Evolutionary conservation across 345 rosid species (phyloP).

Genomic region (Hibiscus trionum): DNA sequence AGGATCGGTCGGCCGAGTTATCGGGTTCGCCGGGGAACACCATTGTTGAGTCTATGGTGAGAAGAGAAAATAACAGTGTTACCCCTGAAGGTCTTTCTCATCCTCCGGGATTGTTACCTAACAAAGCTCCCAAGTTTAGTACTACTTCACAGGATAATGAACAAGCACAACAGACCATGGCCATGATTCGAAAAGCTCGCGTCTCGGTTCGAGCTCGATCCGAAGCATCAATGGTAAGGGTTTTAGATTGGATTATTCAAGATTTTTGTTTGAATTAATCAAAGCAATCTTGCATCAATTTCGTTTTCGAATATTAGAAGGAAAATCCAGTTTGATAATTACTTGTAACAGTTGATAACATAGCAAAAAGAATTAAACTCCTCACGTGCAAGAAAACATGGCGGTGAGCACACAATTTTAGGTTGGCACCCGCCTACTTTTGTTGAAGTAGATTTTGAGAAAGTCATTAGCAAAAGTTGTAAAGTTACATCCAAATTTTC

Average conservation of each 20-base stretch:
- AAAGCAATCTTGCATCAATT: background rate
- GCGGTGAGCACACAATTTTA: slow-evolving; percentile 13
- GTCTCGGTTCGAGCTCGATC: slow-evolving; percentile 67
- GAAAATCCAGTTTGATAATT: background rate
- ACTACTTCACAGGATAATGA: slow-evolving; percentile 9
- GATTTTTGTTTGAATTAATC: background rate
- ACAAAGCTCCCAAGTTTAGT: slow-evolving; percentile 18
- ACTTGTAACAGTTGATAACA: background rate
- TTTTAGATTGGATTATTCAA: background rate
- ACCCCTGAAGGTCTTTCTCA: slow-evolving; percentile 15
- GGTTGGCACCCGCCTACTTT: slow-evolving; percentile 21
- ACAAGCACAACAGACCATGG: slow-evolving; percentile 16
- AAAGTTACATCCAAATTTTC: background rate
- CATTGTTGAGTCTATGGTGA: slow-evolving; percentile 24
- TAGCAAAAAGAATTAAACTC: background rate
- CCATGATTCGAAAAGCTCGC: slow-evolving; percentile 51
- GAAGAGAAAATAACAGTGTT: slow-evolving; percentile 7
- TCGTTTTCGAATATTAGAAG: background rate
- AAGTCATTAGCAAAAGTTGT: background rate
- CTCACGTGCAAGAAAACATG: slow-evolving; percentile 2
- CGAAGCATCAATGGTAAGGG: slow-evolving; percentile 48
- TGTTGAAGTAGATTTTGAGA: slow-evolving; percentile 17
- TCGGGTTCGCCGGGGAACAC: slow-evolving; percentile 12
- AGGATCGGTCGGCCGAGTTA: background rate
- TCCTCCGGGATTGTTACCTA: slow-evolving; percentile 5